A percentile compares a stretch with the other conserved stretches of the same genome.
Evolutionary conservation across 2,329 filamentous ascomycete species (phyloP).

Genomic region (Ampelomyces quisqualis): DNA sequence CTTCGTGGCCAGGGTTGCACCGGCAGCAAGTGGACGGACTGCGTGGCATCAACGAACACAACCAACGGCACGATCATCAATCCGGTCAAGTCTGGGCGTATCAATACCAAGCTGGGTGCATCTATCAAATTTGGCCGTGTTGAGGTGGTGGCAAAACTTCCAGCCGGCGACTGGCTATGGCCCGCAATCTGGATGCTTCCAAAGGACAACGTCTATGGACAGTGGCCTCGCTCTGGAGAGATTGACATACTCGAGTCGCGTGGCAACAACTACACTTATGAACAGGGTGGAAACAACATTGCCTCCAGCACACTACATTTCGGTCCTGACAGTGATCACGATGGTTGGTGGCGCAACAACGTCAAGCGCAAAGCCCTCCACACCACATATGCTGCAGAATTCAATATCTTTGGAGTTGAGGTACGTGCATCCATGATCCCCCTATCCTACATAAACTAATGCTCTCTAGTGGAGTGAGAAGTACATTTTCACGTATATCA

Average conservation of each 20-base stretch:
- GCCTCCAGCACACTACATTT: conserved; percentile 78
- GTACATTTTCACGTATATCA: conserved; percentile 84
- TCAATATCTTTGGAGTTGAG: conserved; percentile 78
- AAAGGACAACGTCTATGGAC: conserved; percentile 67
- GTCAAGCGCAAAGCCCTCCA: conserved; percentile 73
- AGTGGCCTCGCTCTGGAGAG: conserved; percentile 78
- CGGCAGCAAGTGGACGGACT: conserved; percentile 59
- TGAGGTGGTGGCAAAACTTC: conserved; percentile 75
- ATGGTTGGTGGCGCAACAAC: conserved; percentile 83
- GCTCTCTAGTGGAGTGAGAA: conserved; percentile 69
- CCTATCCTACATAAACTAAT: conserved; percentile 6
- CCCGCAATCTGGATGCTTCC: conserved; percentile 92
- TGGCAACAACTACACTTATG: conserved; percentile 78
- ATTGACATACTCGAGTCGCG: conserved; percentile 81
- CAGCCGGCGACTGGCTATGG: conserved; percentile 83
- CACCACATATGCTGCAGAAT: conserved; percentile 67
- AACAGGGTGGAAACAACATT: conserved; percentile 78
- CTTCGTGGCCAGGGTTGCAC: conserved; percentile 69
- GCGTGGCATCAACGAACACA: conserved; percentile 71
- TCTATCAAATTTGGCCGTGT: conserved; percentile 78
- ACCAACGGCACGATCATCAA: conserved; percentile 77
- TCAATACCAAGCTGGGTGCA: conserved; percentile 71
- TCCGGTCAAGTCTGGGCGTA: conserved; percentile 73
- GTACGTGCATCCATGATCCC: conserved; percentile 11
- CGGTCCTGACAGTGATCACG: conserved; percentile 70